phyloP scores from a whole-genome alignment of 2,329 filamentous ascomycete species.

The Pezizomycotina sp. region DNA sequence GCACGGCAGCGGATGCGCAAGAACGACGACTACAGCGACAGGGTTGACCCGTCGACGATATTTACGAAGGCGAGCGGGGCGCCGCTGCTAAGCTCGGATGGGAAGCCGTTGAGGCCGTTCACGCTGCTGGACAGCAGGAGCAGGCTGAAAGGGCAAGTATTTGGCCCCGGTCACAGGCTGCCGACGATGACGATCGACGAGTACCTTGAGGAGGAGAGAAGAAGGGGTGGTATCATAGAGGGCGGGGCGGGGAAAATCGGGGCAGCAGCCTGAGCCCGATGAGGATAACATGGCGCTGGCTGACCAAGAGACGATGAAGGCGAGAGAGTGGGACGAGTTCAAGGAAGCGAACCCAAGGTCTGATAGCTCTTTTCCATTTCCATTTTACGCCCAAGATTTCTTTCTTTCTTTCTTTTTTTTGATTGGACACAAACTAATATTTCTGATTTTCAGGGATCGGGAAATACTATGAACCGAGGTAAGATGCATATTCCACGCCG shows the following conservation, averaged over 20 bases:
- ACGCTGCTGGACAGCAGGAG: conserved; percentile 65
- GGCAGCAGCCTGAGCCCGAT: conserved; percentile 52
- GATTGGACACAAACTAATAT: conserved; percentile 3
- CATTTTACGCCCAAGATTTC: neutral
- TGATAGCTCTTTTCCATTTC: too few relatives aligned
- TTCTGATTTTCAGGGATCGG: conserved; percentile 39
- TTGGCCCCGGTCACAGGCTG: conserved; percentile 76
- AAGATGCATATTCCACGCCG: too few relatives aligned
- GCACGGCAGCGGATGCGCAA: conserved; percentile 35
- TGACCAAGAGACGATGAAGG: conserved; percentile 84
- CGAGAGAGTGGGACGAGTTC: conserved; percentile 87
- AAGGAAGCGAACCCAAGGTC: conserved; percentile 68
- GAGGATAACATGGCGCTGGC: conserved; percentile 82
- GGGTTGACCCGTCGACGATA: conserved; percentile 49
- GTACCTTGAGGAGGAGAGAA: conserved; percentile 80
- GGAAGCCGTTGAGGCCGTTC: conserved; percentile 80
- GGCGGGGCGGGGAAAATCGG: conserved; percentile 48
- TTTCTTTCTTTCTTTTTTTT: conserved; percentile 3
- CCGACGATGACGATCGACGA: conserved; percentile 98
- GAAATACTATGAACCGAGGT: conserved; percentile 70
- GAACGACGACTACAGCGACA: conserved; percentile 46
- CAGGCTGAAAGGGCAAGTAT: conserved; percentile 63
- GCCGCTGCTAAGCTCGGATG: conserved; percentile 58
- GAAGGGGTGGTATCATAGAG: conserved; percentile 73
- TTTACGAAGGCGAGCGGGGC: conserved; percentile 37